Base-by-base conservation (phyloP, 2,329 filamentous ascomycete species). In the Mycosphaerella arachidis region DNA sequence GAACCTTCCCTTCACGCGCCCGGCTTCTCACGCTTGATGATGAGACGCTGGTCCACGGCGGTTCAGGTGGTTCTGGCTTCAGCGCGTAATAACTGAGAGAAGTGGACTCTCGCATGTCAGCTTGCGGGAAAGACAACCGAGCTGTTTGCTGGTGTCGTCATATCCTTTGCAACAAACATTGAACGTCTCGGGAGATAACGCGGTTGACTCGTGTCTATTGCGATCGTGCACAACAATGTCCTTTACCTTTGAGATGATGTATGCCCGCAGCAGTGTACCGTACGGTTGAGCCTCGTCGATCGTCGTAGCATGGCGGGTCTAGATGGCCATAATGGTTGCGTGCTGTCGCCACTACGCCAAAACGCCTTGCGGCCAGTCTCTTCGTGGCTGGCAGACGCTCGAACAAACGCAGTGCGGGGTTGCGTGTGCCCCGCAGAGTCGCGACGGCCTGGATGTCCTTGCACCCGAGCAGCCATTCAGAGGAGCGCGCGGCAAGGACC, bases 351-450 rank as follows among this genome's bases (percentile, higher is more conserved):
- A 50, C 46, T 18, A 30, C 27, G 29, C 18, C 46, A 50, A 50
- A 29, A 16, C 46, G 46, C 29, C 24, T 29, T 29, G 40, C 40
- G 40, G 40, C 40, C 40, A 43, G 40, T 43, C 40, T 43, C 13
- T 43, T 43, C 40, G 40, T 43, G 40, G 40, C 40, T 43, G 40
- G 40, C 40, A 43, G 40, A 43, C 40, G 13, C 40, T 43, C 40
- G n/a, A 43, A 43, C 51, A 53, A 76, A 18, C 40, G 40, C 33
- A 43, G 46, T 48, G 53, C 53, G 37, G 40, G 40, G 40, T 43
- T 18, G 40, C 24, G 40, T 16, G 29, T 56, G 29, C 56, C 50
- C 56, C 56, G 56, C 56, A 58, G 30, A 43, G 20, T 50, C 10
- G 29, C 24, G 29, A 50, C 46, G 20, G 24, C 18, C 20, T 35